Base-by-base conservation (phyloP, 2,329 filamentous ascomycete species). In the Paraconiothyrium sp. region DNA sequence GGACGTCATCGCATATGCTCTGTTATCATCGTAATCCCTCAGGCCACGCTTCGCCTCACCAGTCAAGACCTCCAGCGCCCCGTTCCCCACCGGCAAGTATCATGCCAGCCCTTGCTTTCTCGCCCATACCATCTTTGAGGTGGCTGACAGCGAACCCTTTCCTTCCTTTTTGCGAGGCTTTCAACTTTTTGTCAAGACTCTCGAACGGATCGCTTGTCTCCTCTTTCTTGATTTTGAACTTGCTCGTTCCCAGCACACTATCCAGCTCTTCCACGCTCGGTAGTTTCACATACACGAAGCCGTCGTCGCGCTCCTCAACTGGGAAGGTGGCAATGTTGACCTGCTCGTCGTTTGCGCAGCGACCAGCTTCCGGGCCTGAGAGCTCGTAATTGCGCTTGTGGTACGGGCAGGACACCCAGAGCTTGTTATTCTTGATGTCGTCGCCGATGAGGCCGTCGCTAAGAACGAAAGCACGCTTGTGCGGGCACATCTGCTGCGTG, bases 401-500 rank as follows among this genome's bases (percentile, higher is more conserved):
- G 78, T 90, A 89, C 0, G 93, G 93, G 73, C 93, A 97, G 0
- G 90, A 92, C 20, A 97, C 87, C 89, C 91, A 97, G n/a, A 93
- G 89, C 62, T 89, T 89, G 64, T 87, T 82, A 57, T 77, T 84
- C 48, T 83, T 77, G 61, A 76, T 64, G 63, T 88, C 85, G 66
- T 92, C 90, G 44, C 94, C 93, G 50, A 97, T 86, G 9, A 97
- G 82, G 1, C 93, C 92, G 75, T 97, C 94, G 0, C 90, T 91
- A 30, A 97, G 87, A n/a, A 94, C 90, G 72, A 97, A 97, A 0
- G 93, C 90, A 11, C 93, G 90, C 80, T 94, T 95, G 81, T 97
- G 93, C 10, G 93, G 93, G 76, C 93, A 97, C 93, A 97, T 97
- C 76, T 97, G 92, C 81, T 97, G 93, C 14, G 91, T 91, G 61